Base-by-base conservation (phyloP, 2,329 filamentous ascomycete species). In the Aspergillus clavatus region DNA sequence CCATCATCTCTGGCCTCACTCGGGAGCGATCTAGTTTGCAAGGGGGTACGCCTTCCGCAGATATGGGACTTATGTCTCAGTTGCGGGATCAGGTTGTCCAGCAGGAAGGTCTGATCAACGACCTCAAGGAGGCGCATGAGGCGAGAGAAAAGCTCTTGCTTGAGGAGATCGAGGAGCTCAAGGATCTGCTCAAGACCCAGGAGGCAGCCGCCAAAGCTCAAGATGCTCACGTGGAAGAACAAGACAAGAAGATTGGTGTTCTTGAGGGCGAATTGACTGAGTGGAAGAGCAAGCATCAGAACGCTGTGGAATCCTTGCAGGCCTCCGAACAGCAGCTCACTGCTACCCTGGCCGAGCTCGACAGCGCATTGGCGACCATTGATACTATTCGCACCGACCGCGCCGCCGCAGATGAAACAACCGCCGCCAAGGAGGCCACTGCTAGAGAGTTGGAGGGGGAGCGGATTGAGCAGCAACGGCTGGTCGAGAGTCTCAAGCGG, bases 21-120 rank as follows among this genome's bases (percentile, higher is more conserved):
- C 84, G 93, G 43, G 94, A 98, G 68, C 79, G 94, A 47, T 91
- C 89, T 3, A 96, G 89, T 70, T 78, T 96, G 71, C 89, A 91
- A 64, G 79, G 76, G 65, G 50, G 54, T 5, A 76, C 78, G 2
- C 86, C 86, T 19, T 86, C 89, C 6, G 84, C 95, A 62, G 93
- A 98, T 61, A 94, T 96, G 64, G 90, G 88, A 0, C 83, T 96
- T 53, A 84, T 97, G 24, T 86, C 88, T 4, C 85, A 84, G 12
- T 81, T 98, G 72, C 86, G 87, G 47, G 87, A 94, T 51, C 89
- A 96, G 67, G 79, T 98, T 4, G 81, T 90, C 61, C 83, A 89
- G 66, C 94, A 85, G 56, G 90, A 97, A 67, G 84, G 80, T 55
- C 83, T 91, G 61, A 83, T 96, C 51, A 78, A 78, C 47, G 74